A percentile compares a stretch with the other conserved stretches of the same genome.
Evolutionary conservation across 2,329 filamentous ascomycete species (phyloP).

Genomic region (Penicillium corylophilum): DNA sequence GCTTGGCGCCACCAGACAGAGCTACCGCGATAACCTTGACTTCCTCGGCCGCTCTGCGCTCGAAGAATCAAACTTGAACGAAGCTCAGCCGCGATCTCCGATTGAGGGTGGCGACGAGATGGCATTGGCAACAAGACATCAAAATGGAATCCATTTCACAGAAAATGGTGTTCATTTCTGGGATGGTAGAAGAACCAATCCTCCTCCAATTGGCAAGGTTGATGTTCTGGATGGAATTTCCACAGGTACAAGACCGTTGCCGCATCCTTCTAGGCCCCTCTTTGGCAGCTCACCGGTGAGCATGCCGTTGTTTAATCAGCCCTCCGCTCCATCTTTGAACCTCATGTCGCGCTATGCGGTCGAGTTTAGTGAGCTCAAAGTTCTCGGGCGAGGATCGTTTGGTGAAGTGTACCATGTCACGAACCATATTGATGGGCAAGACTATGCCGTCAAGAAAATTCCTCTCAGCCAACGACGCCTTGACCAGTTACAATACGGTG

Average conservation of each 20-base stretch:
- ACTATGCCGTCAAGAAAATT: conserved; percentile 68
- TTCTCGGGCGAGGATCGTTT: conserved; percentile 65
- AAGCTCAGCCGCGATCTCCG: conserved; percentile 15
- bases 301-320: conserved; percentile 31
- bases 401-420: conserved; percentile 62
- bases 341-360: conserved; percentile 47
- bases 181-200: conserved; percentile 14
- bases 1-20: conserved; percentile 35
- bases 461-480: conserved; percentile 55
- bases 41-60: conserved; percentile 39
- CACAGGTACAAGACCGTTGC: conserved; percentile 23
- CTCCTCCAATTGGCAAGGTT: conserved; percentile 16
- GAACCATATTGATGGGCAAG: conserved; percentile 60
- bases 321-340: conserved; percentile 22
- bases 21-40: conserved; percentile 46
- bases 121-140: conserved; percentile 22
- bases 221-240: conserved; percentile 24
- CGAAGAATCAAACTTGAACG: conserved; percentile 34
- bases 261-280: conserved; percentile 24
- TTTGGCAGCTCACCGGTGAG: conserved; percentile 33
- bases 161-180: conserved; percentile 16
- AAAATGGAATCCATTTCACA: conserved; percentile 13
- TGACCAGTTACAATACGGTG: conserved; percentile 52
- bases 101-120: conserved; percentile 23
- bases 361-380: conserved; percentile 54